phyloP scores from a whole-genome alignment of 192 early-diverging fungal genomes.

The Backusella circina region DNA sequence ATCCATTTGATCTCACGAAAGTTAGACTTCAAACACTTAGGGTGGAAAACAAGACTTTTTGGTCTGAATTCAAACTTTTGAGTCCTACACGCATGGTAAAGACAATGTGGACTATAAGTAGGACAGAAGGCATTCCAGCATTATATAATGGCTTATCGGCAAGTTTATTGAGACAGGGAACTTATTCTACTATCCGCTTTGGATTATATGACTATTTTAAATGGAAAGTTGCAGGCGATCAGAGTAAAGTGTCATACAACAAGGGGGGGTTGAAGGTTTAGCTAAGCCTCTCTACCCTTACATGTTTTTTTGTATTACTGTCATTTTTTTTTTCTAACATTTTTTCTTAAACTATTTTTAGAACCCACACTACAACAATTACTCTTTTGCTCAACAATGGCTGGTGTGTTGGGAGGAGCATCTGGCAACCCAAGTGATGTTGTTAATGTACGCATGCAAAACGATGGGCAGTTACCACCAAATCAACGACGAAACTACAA shows the following conservation, averaged over 20 bases:
- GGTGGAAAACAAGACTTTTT: slow-evolving; percentile 21
- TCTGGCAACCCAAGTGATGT: slow-evolving; percentile 79
- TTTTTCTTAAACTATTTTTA: slow-evolving; percentile 6
- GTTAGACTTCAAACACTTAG: slow-evolving; percentile 67
- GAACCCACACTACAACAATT: slow-evolving; percentile 34
- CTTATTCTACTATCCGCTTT: slow-evolving; percentile 82
- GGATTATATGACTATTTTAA: slow-evolving; percentile 71
- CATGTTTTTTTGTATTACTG: not conserved
- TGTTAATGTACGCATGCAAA: slow-evolving; percentile 78
- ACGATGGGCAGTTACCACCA: slow-evolving; percentile 66
- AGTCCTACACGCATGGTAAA: slow-evolving; percentile 55
- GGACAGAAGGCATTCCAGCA: slow-evolving; percentile 61
- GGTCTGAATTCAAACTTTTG: slow-evolving; percentile 12
- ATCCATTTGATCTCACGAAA: slow-evolving; percentile 87
- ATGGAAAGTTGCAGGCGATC: slow-evolving; percentile 43
- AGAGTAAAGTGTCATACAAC: slow-evolving; percentile 36
- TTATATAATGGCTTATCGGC: slow-evolving; percentile 71
- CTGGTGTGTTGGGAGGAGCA: slow-evolving; percentile 58
- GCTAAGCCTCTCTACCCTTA: not conserved
- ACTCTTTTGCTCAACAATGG: slow-evolving; percentile 40
- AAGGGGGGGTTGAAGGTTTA: not conserved
- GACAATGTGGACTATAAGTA: slow-evolving; percentile 68
- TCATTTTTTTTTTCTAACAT: slow-evolving; percentile 2
- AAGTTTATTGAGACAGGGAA: slow-evolving; percentile 68
- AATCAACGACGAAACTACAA: slow-evolving; percentile 68